Percentiles rank a stretch among this genome's conserved stretches.
Evolutionary conservation across 2,329 filamentous ascomycete species (phyloP).

Genomic region (Zalaria obscura): DNA sequence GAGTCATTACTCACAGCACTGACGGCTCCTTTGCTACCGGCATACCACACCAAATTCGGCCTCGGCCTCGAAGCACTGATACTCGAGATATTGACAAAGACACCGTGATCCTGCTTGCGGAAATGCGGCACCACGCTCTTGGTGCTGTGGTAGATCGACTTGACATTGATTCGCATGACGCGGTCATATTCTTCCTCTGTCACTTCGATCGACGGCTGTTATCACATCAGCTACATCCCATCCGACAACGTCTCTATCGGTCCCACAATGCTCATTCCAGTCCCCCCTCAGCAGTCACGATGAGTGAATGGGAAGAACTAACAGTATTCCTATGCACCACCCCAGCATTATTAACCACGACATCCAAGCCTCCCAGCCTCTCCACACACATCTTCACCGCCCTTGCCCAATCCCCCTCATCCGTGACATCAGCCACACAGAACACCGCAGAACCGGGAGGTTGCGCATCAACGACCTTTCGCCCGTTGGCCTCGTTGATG

Average conservation of each 20-base stretch:
- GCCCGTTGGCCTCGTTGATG: constrained; percentile 9
- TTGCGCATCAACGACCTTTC: constrained; percentile 4
- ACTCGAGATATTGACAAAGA: constrained; percentile 15
- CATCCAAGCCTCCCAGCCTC: constrained; percentile 26
- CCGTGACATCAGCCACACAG: constrained; percentile 12
- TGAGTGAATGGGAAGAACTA: constrained; percentile 4
- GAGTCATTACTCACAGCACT: constrained; percentile 3
- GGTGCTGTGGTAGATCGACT: constrained; percentile 17
- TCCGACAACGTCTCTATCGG: no score
- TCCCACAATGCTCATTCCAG: no score
- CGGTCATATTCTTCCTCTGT: constrained; percentile 17
- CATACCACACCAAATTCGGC: constrained; percentile 16
- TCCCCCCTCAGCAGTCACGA: no score
- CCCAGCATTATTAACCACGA: constrained; percentile 33
- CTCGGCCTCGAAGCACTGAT: constrained; percentile 13
- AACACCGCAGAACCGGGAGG: constrained; percentile 4
- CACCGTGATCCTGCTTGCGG: constrained; percentile 9
- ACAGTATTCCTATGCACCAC: constrained; percentile 10
- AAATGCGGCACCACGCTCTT: constrained; percentile 17
- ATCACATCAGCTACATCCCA: no score
- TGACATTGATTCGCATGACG: constrained; percentile 19
- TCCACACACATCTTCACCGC: constrained; percentile 10
- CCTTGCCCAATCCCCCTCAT: constrained; percentile 12
- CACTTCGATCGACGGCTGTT: constrained; percentile 13
- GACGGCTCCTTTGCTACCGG: constrained; percentile 14